These are phyloP conservation scores for Chaetothyriales sp. DNA, from an alignment of 2,329 filamentous ascomycete genomes.

Conservation along the genomic window DNA sequence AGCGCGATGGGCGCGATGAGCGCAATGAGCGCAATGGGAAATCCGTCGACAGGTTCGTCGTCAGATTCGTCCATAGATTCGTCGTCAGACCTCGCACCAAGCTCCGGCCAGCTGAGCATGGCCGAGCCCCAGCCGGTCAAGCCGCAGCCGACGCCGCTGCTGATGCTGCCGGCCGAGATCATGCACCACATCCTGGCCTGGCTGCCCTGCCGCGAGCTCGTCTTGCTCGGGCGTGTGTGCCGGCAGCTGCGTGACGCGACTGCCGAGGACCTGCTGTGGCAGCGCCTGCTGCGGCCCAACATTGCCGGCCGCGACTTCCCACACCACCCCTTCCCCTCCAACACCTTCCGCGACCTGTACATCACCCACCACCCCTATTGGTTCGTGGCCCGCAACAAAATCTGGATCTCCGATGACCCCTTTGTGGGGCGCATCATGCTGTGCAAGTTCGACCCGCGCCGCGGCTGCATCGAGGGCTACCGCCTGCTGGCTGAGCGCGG, in stretches of 20 bases:
- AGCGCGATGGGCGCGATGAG: background rate
- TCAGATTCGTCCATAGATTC: too few species aligned
- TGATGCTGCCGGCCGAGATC: slow-evolving; percentile 56
- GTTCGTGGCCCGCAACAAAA: slow-evolving; percentile 66
- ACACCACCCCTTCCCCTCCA: slow-evolving; percentile 39
- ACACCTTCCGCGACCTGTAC: slow-evolving; percentile 59
- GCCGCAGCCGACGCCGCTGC: slow-evolving; percentile 8
- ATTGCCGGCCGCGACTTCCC: slow-evolving; percentile 44
- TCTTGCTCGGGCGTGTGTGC: slow-evolving; percentile 47
- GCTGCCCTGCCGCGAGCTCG: slow-evolving; percentile 52
- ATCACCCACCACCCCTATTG: slow-evolving; percentile 63
- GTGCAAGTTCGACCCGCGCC: slow-evolving; percentile 58
- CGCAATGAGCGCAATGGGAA: too few species aligned
- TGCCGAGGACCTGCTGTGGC: slow-evolving; percentile 58
- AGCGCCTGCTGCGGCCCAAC: slow-evolving; percentile 52
- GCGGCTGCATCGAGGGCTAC: slow-evolving; percentile 69
- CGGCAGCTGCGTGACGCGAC: slow-evolving; percentile 46
- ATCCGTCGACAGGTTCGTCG: too few species aligned
- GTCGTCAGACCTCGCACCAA: background rate
- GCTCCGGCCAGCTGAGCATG: background rate
- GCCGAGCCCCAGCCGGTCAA: background rate
- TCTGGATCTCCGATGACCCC: slow-evolving; percentile 72
- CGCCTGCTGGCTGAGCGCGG: slow-evolving; percentile 54
- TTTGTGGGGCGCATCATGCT: slow-evolving; percentile 63
- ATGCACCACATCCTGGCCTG: slow-evolving; percentile 57